phyloP scores from a whole-genome alignment of 1,139 yeast species.

The Hyphopichia pseudoburtonii region DNA sequence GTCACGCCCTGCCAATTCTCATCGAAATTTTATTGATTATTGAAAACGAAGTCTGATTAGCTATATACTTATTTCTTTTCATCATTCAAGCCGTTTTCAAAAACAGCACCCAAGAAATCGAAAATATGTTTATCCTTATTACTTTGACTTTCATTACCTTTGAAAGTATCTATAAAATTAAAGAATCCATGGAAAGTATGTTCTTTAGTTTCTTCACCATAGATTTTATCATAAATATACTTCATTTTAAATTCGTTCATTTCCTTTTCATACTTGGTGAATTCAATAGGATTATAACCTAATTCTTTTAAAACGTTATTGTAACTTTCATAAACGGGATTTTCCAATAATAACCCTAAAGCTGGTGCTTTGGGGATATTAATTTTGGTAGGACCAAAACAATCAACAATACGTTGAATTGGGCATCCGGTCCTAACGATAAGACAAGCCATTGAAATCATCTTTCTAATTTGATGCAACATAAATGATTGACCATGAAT shows the following conservation, averaged over 20 bases:
- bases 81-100: constrained; percentile 27
- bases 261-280: constrained; percentile 61
- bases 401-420: constrained; percentile 67
- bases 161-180: constrained; percentile 80
- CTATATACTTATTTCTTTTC: constrained; percentile 3
- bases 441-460: constrained; percentile 94
- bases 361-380: constrained; percentile 99
- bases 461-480: constrained; percentile 97
- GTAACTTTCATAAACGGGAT: constrained; percentile 88
- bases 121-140: constrained; percentile 52
- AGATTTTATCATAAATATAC: constrained; percentile 87
- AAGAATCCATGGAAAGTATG: constrained; percentile 88
- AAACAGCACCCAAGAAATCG: constrained; percentile 69
- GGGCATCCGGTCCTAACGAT: constrained; percentile 88
- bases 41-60: not conserved
- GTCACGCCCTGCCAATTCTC: too few species aligned
- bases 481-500: constrained; percentile 98
- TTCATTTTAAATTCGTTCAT: constrained; percentile 87
- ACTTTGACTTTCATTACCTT: constrained; percentile 27
- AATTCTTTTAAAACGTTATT: constrained; percentile 68
- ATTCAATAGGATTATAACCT: constrained; percentile 79
- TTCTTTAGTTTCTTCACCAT: constrained; percentile 82
- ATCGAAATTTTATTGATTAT: too few species aligned
- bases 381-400: constrained; percentile 71
- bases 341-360: constrained; percentile 82